These are phyloP conservation scores for Boletus coccyginus DNA, from an alignment of 768 basidiomycete species.

Conservation along the genomic window DNA sequence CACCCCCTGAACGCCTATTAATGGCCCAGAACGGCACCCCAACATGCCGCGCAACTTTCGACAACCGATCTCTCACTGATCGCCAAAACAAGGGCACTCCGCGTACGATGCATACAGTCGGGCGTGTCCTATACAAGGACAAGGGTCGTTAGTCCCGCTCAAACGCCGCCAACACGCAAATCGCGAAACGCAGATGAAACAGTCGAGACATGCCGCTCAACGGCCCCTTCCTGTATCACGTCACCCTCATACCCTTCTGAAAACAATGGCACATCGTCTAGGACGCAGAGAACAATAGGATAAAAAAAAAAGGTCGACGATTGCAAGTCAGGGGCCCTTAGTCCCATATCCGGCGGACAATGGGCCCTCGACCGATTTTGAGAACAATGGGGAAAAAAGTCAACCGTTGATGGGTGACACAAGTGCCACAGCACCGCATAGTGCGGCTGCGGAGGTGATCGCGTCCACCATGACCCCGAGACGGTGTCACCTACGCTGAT, in stretches of 20 bases:
- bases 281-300: constrained; percentile 8
- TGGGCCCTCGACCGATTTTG: constrained; percentile 1
- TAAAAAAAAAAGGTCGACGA: background rate
- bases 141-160: constrained; percentile 7
- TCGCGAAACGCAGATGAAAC: constrained; percentile 8
- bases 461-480: background rate
- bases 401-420: constrained; percentile 1
- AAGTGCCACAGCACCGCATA: constrained; percentile 9
- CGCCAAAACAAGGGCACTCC: constrained; percentile 43
- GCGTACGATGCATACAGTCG: constrained; percentile 37
- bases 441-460: constrained; percentile 12
- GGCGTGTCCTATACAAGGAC: constrained; percentile 36
- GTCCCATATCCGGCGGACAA: constrained; percentile 24
- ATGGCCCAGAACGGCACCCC: constrained; percentile 32
- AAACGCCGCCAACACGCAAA: background rate
- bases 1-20: background rate
- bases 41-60: constrained; percentile 47
- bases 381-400: constrained; percentile 15
- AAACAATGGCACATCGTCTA: constrained; percentile 15
- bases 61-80: constrained; percentile 52
- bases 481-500: background rate
- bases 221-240: background rate
- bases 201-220: background rate
- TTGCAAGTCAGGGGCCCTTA: constrained; percentile 1
- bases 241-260: constrained; percentile 5